Conservation (phyloP, 345 rosid species). For the Sonneratia caseolaris region DNA sequence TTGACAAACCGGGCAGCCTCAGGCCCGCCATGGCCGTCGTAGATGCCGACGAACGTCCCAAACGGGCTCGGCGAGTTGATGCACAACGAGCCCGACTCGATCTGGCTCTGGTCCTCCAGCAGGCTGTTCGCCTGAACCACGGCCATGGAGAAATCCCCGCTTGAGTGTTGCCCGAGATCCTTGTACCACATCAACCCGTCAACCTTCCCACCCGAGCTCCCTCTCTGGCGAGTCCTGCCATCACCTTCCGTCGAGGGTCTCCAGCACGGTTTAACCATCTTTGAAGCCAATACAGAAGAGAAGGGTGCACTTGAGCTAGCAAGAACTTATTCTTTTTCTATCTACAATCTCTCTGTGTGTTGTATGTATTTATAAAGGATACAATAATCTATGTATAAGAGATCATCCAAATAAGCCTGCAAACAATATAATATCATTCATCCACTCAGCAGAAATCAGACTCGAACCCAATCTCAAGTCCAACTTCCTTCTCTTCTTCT, state of each 20-base stretch:
- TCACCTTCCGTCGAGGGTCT: constrained; percentile 16
- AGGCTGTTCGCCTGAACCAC: constrained; percentile 61
- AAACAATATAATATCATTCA: not conserved
- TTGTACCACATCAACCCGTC: constrained; percentile 65
- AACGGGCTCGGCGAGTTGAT: constrained; percentile 28
- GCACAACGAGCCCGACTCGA: constrained; percentile 70
- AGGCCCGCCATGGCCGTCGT: constrained; percentile 87
- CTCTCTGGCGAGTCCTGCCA: constrained; percentile 3
- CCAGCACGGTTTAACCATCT: constrained; percentile 66
- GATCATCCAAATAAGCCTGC: not conserved
- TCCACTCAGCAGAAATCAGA: not conserved
- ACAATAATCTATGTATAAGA: not conserved
- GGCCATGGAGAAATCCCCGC: constrained; percentile 80
- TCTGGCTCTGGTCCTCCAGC: constrained; percentile 78
- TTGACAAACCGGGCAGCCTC: constrained; percentile 57
- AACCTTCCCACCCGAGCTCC: constrained; percentile 27
- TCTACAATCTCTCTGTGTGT: no score
- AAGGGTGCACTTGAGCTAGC: constrained; percentile 3
- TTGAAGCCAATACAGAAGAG: no score
- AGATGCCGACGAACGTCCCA: constrained; percentile 65
- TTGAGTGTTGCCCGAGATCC: constrained; percentile 50
- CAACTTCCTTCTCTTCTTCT: no score
- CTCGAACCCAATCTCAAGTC: not conserved
- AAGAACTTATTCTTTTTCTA: no score
- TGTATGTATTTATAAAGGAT: no score